A percentile compares a stretch with the other conserved stretches of the same genome.
Evolutionary conservation across 2,329 filamentous ascomycete species (phyloP).

Genomic region (Penicillium sp.): DNA sequence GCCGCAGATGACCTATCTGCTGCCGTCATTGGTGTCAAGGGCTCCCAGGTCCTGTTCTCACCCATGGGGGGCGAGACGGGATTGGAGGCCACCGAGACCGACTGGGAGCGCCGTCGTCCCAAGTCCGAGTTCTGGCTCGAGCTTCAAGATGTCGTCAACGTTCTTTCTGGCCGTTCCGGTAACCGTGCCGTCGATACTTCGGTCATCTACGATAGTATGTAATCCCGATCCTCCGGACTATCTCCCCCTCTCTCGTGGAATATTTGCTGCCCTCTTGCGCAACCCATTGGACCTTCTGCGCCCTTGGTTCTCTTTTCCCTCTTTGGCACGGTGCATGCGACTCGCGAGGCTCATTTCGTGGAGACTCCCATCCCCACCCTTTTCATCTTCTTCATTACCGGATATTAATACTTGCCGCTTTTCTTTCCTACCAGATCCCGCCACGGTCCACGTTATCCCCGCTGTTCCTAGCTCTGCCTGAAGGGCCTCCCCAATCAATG

Average conservation of each 20-base stretch:
- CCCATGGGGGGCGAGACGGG: constrained; percentile 58
- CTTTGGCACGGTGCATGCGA: neutral
- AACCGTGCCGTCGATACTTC: constrained; percentile 23
- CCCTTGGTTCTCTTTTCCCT: neutral
- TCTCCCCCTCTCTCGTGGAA: neutral
- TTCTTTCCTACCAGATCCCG: constrained; percentile 12
- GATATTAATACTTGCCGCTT: constrained; percentile 13
- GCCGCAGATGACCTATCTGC: constrained; percentile 66
- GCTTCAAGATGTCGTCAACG: constrained; percentile 75
- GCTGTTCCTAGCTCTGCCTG: constrained; percentile 18
- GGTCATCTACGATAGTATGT: constrained; percentile 29
- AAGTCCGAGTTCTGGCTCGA: constrained; percentile 78
- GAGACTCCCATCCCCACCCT: no score
- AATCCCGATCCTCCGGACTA: neutral
- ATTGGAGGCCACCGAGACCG: constrained; percentile 78
- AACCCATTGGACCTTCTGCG: neutral
- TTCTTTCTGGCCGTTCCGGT: constrained; percentile 65
- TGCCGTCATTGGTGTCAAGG: constrained; percentile 85
- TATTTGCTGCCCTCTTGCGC: neutral
- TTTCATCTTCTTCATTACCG: neutral
- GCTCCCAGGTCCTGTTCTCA: constrained; percentile 81
- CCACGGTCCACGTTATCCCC: constrained; percentile 13
- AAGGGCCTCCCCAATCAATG: constrained; percentile 3
- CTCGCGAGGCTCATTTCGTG: neutral
- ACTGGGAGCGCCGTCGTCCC: constrained; percentile 86